These are phyloP conservation scores for Starmerella floris DNA, from an alignment of 805 yeast species.

Conservation along the genomic window DNA sequence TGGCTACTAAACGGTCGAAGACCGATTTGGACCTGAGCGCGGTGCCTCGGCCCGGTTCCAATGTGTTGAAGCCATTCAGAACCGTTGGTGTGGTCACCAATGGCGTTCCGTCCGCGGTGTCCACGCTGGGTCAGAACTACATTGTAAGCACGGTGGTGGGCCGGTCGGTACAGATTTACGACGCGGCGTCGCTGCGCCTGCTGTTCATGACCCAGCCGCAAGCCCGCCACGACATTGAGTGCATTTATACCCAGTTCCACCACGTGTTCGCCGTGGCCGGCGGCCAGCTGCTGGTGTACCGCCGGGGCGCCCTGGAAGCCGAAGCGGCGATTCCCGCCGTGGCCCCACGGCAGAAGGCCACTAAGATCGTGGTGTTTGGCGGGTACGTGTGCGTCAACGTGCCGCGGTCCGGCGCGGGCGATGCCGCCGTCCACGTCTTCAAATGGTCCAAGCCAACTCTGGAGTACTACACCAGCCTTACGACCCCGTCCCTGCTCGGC, in stretches of 20 bases:
- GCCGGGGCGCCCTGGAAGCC: constrained; percentile 59
- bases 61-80: constrained; percentile 20
- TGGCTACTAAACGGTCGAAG: constrained; percentile 5
- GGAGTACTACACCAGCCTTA: constrained; percentile 54
- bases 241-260: constrained; percentile 69
- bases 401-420: constrained; percentile 18
- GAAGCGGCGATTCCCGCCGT: constrained; percentile 28
- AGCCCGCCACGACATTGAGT: constrained; percentile 55
- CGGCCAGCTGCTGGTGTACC: constrained; percentile 58
- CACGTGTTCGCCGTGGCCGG: constrained; percentile 68
- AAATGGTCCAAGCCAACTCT: constrained; percentile 32
- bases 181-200: constrained; percentile 67
- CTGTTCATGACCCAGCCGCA: constrained; percentile 75
- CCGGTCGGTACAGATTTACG: constrained; percentile 78
- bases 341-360: constrained; percentile 27
- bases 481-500: constrained; percentile 51
- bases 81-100: constrained; percentile 76
- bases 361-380: constrained; percentile 55
- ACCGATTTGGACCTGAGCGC: background rate
- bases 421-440: constrained; percentile 39
- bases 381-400: constrained; percentile 55
- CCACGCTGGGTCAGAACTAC: constrained; percentile 76
- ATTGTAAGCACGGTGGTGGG: constrained; percentile 87
- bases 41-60: background rate
- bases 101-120: constrained; percentile 71